Base-by-base conservation (phyloP, 202 grass and related monocot genomes). In the Panicum virgatum region DNA sequence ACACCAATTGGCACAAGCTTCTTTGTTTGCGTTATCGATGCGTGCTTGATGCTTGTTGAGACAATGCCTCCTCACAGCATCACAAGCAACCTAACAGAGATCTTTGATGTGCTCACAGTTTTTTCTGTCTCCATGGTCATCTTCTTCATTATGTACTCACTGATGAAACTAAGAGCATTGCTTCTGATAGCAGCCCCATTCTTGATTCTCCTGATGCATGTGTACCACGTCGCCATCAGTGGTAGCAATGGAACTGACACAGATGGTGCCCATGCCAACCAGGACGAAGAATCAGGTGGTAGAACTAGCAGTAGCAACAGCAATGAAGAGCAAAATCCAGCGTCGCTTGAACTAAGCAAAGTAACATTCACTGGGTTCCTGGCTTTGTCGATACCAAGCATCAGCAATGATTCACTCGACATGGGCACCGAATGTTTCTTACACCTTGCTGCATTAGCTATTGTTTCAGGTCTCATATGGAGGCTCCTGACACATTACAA, bases 401-500 rank as follows among this genome's bases (percentile, higher is more conserved):
- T 34, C 32, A 34, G 32, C 32, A 34, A 34, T 34, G 32, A 4
- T 34, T 34, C 32, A 34, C 32, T 34, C 32, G 32, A 34, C 32
- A 34, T 2, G 2, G 32, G 32, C 51, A 0, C 26, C 18, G 20
- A 29, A n/a, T 72, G 38, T 11, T 86, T 86, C 69, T 30, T 86
- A 20, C 39, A 66, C 14, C 43, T 74, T 45, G 69, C 69, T 20
- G 69, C 69, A 7, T 2, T 7, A 9, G 76, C 68, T 27, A 38
- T 80, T 34, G 32, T 34, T 65, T 86, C 40, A 14, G 84, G 77
- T 4, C 40, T 80, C 14, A 10, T 16, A 0, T 86, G 84, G 76
- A 86, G 84, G 60, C 39, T 80, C 47, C 60, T 86, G 0, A 66
- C 84, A 9, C 76, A 86, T 43, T 4, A 12, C 69, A 52, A 67